phyloP scores from a whole-genome alignment of 768 basidiomycete genomes.

The Leccinum variicolor region DNA sequence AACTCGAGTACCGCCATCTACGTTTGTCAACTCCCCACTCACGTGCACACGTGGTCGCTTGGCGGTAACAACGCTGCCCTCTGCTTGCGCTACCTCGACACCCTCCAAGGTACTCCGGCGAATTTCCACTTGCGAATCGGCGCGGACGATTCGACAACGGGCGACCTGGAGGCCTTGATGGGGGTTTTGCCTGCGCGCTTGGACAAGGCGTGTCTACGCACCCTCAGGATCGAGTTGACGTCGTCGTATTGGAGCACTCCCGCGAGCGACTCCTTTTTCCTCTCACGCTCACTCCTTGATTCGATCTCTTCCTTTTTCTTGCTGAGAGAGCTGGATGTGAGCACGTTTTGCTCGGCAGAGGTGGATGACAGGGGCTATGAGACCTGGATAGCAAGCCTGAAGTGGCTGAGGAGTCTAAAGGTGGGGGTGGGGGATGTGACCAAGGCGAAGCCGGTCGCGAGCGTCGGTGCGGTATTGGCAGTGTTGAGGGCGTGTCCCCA shows the following conservation, averaged over 20 bases:
- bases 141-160: constrained; percentile 22
- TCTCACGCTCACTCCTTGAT: constrained; percentile 12
- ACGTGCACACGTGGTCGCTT: constrained; percentile 20
- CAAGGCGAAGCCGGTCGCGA: constrained; percentile 18
- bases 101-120: constrained; percentile 14
- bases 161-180: constrained; percentile 15
- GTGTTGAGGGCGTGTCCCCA: constrained; percentile 18
- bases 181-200: constrained; percentile 9
- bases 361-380: constrained; percentile 19
- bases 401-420: constrained; percentile 13
- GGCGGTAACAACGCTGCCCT: constrained; percentile 22
- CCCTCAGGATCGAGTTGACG: constrained; percentile 21
- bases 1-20: constrained; percentile 19
- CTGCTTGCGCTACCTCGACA: constrained; percentile 21
- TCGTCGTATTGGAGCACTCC: constrained; percentile 28
- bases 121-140: constrained; percentile 22
- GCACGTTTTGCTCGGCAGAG: constrained; percentile 16
- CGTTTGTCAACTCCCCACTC: constrained; percentile 16
- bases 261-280: constrained; percentile 20
- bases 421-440: constrained; percentile 18
- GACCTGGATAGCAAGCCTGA: constrained; percentile 14
- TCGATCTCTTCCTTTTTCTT: constrained; percentile 15
- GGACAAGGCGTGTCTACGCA: constrained; percentile 7
- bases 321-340: constrained; percentile 19
- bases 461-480: constrained; percentile 15